A percentile compares a stretch with the other conserved stretches of the same genome.
Evolutionary conservation across 371 early-diverging fungal genomes (phyloP).

Genomic region (Mucor racemosus): DNA sequence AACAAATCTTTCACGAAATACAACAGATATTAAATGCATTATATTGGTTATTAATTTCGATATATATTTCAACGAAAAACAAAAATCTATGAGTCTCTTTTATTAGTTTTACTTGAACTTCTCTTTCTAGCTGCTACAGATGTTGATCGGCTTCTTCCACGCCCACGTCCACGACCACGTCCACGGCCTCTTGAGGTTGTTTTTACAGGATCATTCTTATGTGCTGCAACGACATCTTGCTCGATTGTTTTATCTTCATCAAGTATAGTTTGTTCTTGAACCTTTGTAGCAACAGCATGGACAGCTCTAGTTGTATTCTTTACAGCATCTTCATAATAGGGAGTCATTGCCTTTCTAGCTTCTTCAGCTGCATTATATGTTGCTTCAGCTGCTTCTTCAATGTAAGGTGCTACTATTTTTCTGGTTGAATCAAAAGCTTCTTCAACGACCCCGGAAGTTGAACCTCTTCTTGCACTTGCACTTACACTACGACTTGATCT

Average conservation of each 20-base stretch:
- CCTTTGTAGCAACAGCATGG: conserved; percentile 11
- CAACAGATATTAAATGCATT: no score
- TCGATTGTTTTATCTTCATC: conserved; percentile 18
- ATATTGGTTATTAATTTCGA: no score
- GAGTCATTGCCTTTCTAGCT: conserved; percentile 2
- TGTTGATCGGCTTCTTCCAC: not conserved
- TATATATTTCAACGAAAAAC: not conserved
- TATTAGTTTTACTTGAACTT: conserved; percentile 19
- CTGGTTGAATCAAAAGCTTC: conserved; percentile 7
- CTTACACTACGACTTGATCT: conserved; percentile 14
- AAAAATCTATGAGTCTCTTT: conserved; percentile 7
- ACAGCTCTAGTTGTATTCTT: conserved; percentile 11
- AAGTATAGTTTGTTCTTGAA: conserved; percentile 7
- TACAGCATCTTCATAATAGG: conserved; percentile 17
- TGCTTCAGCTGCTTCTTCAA: conserved; percentile 6
- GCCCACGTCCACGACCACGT: not conserved
- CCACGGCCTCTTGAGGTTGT: not conserved
- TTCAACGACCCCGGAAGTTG: conserved; percentile 3
- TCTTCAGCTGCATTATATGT: conserved; percentile 8
- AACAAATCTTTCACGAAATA: no score
- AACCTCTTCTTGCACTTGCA: conserved; percentile 7
- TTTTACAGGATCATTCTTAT: not conserved
- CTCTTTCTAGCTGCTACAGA: conserved; percentile 8
- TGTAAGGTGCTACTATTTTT: conserved; percentile 2
- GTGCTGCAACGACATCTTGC: conserved; percentile 24